Evolutionary conservation across 805 yeast genomes (phyloP).

Genomic region (Metschnikowia anglica): DNA sequence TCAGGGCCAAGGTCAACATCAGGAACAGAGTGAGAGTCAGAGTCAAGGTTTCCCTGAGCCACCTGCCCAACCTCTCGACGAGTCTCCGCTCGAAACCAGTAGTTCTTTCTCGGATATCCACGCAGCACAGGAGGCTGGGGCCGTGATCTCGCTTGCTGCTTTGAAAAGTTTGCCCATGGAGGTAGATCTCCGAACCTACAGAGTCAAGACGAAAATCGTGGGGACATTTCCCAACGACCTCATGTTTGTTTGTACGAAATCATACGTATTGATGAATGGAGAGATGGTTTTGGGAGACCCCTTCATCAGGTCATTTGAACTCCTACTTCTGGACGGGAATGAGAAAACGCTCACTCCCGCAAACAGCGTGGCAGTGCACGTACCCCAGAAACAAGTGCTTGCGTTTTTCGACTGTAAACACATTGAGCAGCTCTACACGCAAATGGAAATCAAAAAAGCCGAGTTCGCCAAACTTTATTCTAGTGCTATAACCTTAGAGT

Average conservation of each 20-base stretch:
- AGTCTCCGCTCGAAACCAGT: too few species aligned
- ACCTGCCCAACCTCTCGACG: background rate
- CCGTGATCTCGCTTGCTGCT: conserved; percentile 3
- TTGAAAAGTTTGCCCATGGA: conserved; percentile 5
- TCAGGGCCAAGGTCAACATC: background rate
- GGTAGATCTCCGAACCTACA: conserved; percentile 16
- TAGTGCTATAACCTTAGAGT: conserved; percentile 10
- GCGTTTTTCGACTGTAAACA: conserved; percentile 16
- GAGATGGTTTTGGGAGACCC: conserved; percentile 26
- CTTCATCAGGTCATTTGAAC: conserved; percentile 23
- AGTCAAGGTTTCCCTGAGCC: conserved; percentile 4
- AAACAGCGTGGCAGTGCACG: conserved; percentile 11
- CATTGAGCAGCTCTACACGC: conserved; percentile 21
- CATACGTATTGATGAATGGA: conserved; percentile 17
- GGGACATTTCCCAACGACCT: conserved; percentile 30
- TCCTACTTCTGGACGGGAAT: conserved; percentile 23
- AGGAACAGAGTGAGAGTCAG: background rate
- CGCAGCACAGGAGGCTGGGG: conserved; percentile 1
- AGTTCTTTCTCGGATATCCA: background rate
- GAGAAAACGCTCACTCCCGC: conserved; percentile 1
- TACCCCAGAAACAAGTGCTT: conserved; percentile 12
- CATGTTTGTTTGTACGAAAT: conserved; percentile 29
- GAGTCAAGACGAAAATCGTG: conserved; percentile 22
- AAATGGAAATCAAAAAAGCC: conserved; percentile 6
- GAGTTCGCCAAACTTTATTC: conserved; percentile 6